Evolutionary conservation across 1,284 basidiomycete genomes (phyloP), one percentile per base, ranked within the genome.

Genomic region (Chalciporus sp.): DNA sequence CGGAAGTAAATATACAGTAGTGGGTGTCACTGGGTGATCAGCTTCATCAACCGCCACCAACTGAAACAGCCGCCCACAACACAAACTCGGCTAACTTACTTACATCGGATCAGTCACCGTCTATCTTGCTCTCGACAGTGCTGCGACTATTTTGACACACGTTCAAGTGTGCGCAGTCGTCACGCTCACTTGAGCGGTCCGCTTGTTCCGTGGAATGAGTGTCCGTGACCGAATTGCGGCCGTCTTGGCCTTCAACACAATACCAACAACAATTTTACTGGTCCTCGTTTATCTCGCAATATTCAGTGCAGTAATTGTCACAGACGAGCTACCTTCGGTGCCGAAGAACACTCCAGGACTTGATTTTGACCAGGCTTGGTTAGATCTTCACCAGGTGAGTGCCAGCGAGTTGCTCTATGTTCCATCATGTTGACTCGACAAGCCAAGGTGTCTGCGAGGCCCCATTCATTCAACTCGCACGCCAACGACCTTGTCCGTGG

Each of bases 401-500:
- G 14, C 4, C 5, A n/a, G 19, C 39, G 53, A 41, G 31, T 16
- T 33, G 26, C 20, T 23, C 27, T 17, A n/a, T 19, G 19, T 23
- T 28, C 7, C 40, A 47, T 31, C 47, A 26, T 12, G 39, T 29
- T 51, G n/a, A 57, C 43, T 23, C 42, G 56, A 28, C 37, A 35
- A 26, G 17, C 37, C 37, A 52, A 89, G 85, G 84, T 92, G 49
- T 79, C 90, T 4, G 70, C 77, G 7, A 76, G 78, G 29, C 89
- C 90, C 0, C 90, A 88, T 64, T 84, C 90, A 0, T 90, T 83
- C 72, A 84, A 88, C 63, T 89, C 88, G 0, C 88, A 85, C 69
- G 79, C 84, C 14, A 92, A 92, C 63, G 85, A 88, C 60, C 64
- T 76, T 37, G 85, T 91, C 12, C 83, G 80, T 48, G 61, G 69